Evolutionary conservation across 805 yeast genomes (phyloP).

Genomic region (Tetrapisispora taiwanensis): DNA sequence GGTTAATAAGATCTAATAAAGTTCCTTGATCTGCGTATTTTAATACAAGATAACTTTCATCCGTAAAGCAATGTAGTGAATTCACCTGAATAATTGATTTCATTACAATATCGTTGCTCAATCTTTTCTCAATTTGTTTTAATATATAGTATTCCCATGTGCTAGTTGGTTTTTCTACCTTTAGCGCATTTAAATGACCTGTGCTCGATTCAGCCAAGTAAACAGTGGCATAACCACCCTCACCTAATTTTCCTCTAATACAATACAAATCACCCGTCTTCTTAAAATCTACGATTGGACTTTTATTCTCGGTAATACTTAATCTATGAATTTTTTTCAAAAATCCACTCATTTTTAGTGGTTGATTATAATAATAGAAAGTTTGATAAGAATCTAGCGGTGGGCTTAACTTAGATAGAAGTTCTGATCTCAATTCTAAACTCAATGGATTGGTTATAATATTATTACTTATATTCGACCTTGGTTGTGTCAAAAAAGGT

Average conservation of each 20-base stretch:
- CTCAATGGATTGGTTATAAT: slow-evolving; percentile 37
- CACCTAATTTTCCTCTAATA: slow-evolving; percentile 46
- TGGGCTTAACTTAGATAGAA: slow-evolving; percentile 33
- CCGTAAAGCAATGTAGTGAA: slow-evolving; percentile 44
- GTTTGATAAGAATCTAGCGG: slow-evolving; percentile 29
- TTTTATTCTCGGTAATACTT: slow-evolving; percentile 30
- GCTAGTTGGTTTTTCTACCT: slow-evolving; percentile 58
- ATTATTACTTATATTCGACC: not conserved
- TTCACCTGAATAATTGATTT: slow-evolving; percentile 41
- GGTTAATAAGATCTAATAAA: slow-evolving; percentile 54
- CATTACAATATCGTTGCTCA: slow-evolving; percentile 21
- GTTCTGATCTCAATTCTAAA: slow-evolving; percentile 28
- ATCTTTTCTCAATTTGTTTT: slow-evolving; percentile 41
- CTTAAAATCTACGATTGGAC: slow-evolving; percentile 27
- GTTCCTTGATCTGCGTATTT: slow-evolving; percentile 67
- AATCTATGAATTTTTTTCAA: slow-evolving; percentile 32
- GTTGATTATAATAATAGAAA: slow-evolving; percentile 23
- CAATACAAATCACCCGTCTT: slow-evolving; percentile 29
- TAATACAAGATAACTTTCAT: slow-evolving; percentile 59
- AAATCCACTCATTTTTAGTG: slow-evolving; percentile 29
- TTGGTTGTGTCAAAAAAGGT: slow-evolving; percentile 27
- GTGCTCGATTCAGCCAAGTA: slow-evolving; percentile 54
- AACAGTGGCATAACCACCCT: slow-evolving; percentile 74
- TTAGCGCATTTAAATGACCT: slow-evolving; percentile 54
- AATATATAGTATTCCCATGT: slow-evolving; percentile 78